phyloP scores from a whole-genome alignment of 1,139 yeast genomes.

The Geotrichum histeridarum region DNA sequence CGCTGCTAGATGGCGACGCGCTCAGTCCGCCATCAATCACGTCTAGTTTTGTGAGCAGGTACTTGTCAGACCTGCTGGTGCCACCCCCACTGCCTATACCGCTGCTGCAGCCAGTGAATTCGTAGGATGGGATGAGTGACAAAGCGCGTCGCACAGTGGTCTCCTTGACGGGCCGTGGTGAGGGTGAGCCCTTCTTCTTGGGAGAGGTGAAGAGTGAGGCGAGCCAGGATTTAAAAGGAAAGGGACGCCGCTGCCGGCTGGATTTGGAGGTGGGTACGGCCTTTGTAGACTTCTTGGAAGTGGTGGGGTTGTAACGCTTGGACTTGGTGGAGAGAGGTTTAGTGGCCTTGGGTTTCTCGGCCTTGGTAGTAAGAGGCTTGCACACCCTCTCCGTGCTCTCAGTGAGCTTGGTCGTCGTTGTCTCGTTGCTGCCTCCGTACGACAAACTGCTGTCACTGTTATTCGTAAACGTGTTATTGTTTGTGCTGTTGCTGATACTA shows the following conservation, averaged over 20 bases:
- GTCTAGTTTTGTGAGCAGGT: constrained; percentile 8
- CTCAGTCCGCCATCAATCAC: neutral
- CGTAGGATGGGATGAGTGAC: neutral
- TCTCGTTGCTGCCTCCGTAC: neutral
- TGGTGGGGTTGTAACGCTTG: neutral
- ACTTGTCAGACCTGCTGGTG: constrained; percentile 6
- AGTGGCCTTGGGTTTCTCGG: neutral
- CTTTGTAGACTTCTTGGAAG: no score
- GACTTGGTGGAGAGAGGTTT: neutral
- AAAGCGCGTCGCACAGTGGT: no score
- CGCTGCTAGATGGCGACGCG: neutral
- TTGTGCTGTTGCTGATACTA: no score
- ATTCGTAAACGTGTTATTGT: no score
- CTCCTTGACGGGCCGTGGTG: no score
- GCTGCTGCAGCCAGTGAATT: neutral
- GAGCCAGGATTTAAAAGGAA: neutral
- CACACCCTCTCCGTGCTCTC: no score
- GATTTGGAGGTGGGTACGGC: no score
- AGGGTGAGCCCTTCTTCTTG: neutral
- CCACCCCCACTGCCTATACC: neutral
- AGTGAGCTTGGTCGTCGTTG: neutral
- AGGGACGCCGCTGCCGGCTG: no score
- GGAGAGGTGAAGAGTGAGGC: neutral
- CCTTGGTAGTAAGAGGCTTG: no score
- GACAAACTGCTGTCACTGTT: neutral